These are phyloP conservation scores for Karstenula rhodostoma DNA, from an alignment of 2,329 filamentous ascomycete species.

Conservation along the genomic window DNA sequence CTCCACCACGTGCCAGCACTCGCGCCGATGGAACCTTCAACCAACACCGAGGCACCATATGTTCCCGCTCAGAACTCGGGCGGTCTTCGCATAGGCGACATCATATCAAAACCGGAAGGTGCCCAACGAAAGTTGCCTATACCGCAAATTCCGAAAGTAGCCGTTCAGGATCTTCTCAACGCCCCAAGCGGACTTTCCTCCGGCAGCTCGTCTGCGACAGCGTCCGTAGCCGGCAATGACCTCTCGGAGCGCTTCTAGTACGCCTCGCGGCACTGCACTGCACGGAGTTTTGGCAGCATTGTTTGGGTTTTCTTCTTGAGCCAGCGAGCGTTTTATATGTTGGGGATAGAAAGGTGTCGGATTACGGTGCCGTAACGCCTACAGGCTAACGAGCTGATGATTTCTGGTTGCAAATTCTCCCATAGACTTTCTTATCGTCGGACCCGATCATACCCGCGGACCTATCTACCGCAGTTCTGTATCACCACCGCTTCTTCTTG, in stretches of 20 bases:
- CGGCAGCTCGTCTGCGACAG: conserved; percentile 78
- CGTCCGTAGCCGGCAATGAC: conserved; percentile 74
- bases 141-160: conserved; percentile 88
- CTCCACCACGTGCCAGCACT: conserved; percentile 72
- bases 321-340: conserved; percentile 42
- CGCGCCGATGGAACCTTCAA: conserved; percentile 74
- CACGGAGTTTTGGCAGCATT: conserved; percentile 48
- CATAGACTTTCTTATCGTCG: conserved; percentile 42
- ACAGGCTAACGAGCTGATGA: conserved; percentile 41
- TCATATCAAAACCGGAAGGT: conserved; percentile 88
- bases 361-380: conserved; percentile 28
- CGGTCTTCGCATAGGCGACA: conserved; percentile 87
- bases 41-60: conserved; percentile 67
- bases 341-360: conserved; percentile 40
- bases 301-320: conserved; percentile 34
- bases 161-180: conserved; percentile 83
- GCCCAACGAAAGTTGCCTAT: conserved; percentile 90
- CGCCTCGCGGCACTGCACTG: conserved; percentile 26
- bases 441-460: conserved; percentile 43
- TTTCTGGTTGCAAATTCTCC: conserved; percentile 21
- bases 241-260: conserved; percentile 47
- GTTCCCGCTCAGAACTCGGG: conserved; percentile 60
- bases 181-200: conserved; percentile 71
- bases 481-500: conserved; percentile 20
- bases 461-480: conserved; percentile 38